phyloP scores from a whole-genome alignment of 2,329 filamentous ascomycete genomes.

The Ophiostoma triangulosporum region DNA sequence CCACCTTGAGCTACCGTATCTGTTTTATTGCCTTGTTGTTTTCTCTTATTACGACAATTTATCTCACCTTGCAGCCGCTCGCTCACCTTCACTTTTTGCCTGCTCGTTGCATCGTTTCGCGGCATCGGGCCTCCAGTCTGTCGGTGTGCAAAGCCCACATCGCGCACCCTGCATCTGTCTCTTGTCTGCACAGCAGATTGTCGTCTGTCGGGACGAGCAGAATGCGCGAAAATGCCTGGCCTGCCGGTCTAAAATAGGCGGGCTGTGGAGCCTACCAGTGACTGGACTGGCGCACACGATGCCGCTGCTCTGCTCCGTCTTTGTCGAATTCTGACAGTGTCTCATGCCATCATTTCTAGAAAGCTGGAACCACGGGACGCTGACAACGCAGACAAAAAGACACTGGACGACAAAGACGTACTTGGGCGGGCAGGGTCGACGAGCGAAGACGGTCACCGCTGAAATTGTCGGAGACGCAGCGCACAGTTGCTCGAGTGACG shows the following conservation, averaged over 20 bases:
- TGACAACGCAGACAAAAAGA: not conserved
- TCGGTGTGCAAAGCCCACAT: not conserved
- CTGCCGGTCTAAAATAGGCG: not conserved
- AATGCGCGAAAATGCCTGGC: not conserved
- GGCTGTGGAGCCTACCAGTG: not conserved
- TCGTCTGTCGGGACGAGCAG: not conserved
- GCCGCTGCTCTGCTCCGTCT: not conserved
- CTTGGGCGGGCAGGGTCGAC: not conserved
- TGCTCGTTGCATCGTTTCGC: not conserved
- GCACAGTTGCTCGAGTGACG: not conserved
- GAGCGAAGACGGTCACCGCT: constrained; percentile 8
- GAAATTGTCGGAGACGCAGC: constrained; percentile 5
- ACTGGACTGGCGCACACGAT: no score
- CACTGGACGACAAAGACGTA: not conserved
- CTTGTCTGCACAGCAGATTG: not conserved
- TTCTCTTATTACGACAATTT: not conserved
- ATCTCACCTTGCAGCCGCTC: not conserved
- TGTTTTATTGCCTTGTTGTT: not conserved
- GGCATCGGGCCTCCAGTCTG: not conserved
- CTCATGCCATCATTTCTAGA: constrained; percentile 1
- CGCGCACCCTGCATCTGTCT: not conserved
- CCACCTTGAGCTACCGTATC: constrained; percentile 7
- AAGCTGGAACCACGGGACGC: constrained; percentile 6
- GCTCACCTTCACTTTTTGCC: not conserved
- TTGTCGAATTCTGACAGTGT: constrained; percentile 9